These are phyloP conservation scores for Megacollybia marginata DNA, from an alignment of 768 basidiomycete genomes.

Conservation along the genomic window DNA sequence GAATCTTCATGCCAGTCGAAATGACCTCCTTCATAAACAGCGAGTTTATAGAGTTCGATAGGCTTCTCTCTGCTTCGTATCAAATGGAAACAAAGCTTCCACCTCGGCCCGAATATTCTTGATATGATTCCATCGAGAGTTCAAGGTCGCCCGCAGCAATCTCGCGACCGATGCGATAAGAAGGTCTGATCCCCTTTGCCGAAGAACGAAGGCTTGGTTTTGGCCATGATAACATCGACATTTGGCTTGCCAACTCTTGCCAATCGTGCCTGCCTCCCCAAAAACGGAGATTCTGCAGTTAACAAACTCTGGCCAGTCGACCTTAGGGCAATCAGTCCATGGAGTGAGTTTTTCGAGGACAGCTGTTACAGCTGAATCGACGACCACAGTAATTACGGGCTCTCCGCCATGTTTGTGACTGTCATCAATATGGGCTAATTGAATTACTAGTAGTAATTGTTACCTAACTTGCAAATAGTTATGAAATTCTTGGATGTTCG, in stretches of 20 bases:
- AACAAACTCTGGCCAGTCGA: too few species aligned
- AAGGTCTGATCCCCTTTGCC: conserved; percentile 10
- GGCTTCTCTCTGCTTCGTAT: background rate
- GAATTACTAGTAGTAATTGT: too few species aligned
- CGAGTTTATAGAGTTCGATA: conserved; percentile 10
- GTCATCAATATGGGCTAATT: too few species aligned
- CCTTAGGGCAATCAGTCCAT: too few species aligned
- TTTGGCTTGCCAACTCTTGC: conserved; percentile 3
- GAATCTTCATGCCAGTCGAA: conserved; percentile 15
- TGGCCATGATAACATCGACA: conserved; percentile 7
- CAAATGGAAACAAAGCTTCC: background rate
- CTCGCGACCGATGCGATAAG: conserved; percentile 9
- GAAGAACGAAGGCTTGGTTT: conserved; percentile 8
- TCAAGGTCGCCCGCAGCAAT: conserved; percentile 2
- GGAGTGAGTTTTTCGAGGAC: too few species aligned
- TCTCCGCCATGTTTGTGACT: too few species aligned
- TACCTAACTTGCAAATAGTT: too few species aligned
- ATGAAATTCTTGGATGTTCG: too few species aligned
- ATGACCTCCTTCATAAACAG: conserved; percentile 13
- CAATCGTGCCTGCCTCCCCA: conserved; percentile 8
- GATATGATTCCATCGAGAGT: background rate
- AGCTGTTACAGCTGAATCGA: too few species aligned
- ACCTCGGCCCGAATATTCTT: background rate
- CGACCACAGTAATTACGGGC: too few species aligned
- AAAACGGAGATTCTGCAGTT: background rate